These are phyloP conservation scores for Microbotryum lychnidis-dioicae DNA, from an alignment of 1,284 basidiomycete species.

Conservation along the genomic window DNA sequence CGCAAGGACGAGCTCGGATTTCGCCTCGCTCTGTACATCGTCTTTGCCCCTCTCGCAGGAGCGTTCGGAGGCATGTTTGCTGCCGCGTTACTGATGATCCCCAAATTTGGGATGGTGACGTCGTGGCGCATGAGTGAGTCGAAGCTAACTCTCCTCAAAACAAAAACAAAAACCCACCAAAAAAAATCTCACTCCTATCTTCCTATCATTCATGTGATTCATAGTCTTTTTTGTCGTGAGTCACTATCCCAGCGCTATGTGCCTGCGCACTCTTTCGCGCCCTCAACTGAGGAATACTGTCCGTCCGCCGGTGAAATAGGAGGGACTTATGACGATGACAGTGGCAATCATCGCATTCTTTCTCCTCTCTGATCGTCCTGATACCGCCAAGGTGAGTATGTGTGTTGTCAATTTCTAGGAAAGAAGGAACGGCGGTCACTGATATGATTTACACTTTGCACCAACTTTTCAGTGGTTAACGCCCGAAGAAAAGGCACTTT, in stretches of 20 bases:
- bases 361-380: slow-evolving; percentile 38
- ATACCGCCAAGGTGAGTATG: slow-evolving; percentile 31
- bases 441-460: too few relatives aligned
- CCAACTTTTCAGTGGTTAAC: too few relatives aligned
- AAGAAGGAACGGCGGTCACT: too few relatives aligned
- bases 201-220: slow-evolving; percentile 1
- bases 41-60: slow-evolving; percentile 33
- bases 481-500: slow-evolving; percentile 14
- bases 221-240: slow-evolving; percentile 29
- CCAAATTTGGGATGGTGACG: slow-evolving; percentile 7
- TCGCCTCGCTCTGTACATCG: slow-evolving; percentile 34
- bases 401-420: too few relatives aligned
- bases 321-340: slow-evolving; percentile 40
- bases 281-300: too few relatives aligned
- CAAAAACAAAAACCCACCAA: too few relatives aligned
- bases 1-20: slow-evolving; percentile 35
- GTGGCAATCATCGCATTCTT: slow-evolving; percentile 38
- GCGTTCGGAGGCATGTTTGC: slow-evolving; percentile 35
- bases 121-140: slow-evolving; percentile 2
- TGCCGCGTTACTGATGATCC: slow-evolving; percentile 33
- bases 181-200: too few relatives aligned
- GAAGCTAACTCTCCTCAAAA: too few relatives aligned
- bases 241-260: too few relatives aligned
- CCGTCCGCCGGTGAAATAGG: slow-evolving; percentile 5
- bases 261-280: neutral